These are phyloP conservation scores for Aegilops speltoides DNA, from an alignment of 176 grass and related monocot genomes.

Conservation along the genomic window DNA sequence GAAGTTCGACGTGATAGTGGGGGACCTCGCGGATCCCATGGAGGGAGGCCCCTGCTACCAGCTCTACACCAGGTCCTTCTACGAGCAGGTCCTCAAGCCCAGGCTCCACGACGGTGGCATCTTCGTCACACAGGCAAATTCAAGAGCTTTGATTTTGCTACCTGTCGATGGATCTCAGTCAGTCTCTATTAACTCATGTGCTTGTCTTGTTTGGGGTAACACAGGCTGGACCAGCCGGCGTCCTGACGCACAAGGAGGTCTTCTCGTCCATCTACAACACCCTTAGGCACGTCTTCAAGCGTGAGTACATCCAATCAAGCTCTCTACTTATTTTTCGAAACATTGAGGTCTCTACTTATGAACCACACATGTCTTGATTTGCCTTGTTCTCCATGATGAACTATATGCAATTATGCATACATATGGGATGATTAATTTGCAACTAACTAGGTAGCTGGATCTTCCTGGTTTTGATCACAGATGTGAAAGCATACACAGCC, in stretches of 20 bases:
- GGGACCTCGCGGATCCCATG: conserved; percentile 75
- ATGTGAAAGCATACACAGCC: conserved; percentile 73
- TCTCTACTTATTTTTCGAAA: no score
- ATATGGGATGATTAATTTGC: not conserved
- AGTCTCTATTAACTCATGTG: no score
- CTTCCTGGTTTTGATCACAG: not conserved
- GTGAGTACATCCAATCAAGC: not conserved
- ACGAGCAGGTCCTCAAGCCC: conserved; percentile 56
- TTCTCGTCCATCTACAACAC: conserved; percentile 88
- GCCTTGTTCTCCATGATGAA: not conserved
- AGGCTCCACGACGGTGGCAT: conserved; percentile 58
- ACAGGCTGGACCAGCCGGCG: conserved; percentile 75
- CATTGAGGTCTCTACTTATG: no score
- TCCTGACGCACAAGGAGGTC: conserved; percentile 74
- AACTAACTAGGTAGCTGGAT: not conserved
- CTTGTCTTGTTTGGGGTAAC: no score
- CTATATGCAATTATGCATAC: no score
- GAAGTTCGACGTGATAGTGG: conserved; percentile 68
- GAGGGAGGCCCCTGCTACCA: conserved; percentile 81
- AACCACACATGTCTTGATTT: no score
- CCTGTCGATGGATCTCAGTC: not conserved
- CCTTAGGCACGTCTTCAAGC: conserved; percentile 64
- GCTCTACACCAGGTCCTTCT: conserved; percentile 90
- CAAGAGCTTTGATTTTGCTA: not conserved
- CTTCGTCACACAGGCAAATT: conserved; percentile 69